Base-by-base conservation (phyloP, 768 basidiomycete genomes). In the Mycena rebaudengoi region DNA sequence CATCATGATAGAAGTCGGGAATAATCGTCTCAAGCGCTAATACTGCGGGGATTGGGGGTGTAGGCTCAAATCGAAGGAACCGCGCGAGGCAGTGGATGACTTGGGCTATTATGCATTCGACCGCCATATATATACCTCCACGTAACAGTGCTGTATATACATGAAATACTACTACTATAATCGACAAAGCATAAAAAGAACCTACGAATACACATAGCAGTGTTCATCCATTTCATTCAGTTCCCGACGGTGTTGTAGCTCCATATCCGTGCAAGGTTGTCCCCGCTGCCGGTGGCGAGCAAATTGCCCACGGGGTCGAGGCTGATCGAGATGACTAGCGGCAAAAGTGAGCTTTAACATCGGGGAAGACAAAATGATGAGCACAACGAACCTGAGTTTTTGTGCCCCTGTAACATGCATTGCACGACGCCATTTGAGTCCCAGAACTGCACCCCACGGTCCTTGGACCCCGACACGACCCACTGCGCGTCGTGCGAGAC, bases 401-500 rank as follows among this genome's bases (percentile, higher is more conserved):
- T 86, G 69, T 87, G 86, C 2, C 86, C 85, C 74, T 98, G 96
- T 39, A 99, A 82, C 91, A 98, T 95, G 72, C 95, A 91, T 75
- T 98, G 96, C 70, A 95, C 91, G 43, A 88, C 85, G 29, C 83
- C 84, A 13, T 84, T 85, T 65, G 85, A 82, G 73, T 96, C 94
- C 90, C 93, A 95, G 74, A 97, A 95, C 75, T 97, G 94, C 54
- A 99, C 95, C 2, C 95, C 92, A 16, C 98, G 91, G 75, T 99
- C 98, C 79, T 98, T 98, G 5, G 85, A 85, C 1, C 98, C 97
- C 8, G 94, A 96, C 12, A 98, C 96, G 69, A 99, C 91, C 94
- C 95, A 87, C 65, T 94, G 88, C 4, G 94, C 93, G 76, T 98
- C 96, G 67, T 95, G 91, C 44, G 94, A 95, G 52, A 96, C 93